Conservation (phyloP, 2,329 filamentous ascomycete genomes). For the Beauveria brongniartii region DNA sequence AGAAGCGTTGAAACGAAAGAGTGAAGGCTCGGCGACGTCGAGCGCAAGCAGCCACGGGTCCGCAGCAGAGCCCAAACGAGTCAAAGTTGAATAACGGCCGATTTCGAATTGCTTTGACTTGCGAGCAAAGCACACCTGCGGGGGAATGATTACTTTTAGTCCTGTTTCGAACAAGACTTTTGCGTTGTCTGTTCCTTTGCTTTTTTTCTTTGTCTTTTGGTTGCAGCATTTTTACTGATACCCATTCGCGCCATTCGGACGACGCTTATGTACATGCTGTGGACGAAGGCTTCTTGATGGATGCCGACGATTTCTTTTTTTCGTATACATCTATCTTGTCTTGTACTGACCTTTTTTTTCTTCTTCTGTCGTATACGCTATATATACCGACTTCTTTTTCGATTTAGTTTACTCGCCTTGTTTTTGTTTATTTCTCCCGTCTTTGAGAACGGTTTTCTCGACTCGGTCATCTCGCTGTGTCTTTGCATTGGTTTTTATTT, state of each 20-base stretch:
- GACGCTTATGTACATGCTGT: slow-evolving; percentile 10
- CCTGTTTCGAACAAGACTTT: background rate
- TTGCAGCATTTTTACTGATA: slow-evolving; percentile 6
- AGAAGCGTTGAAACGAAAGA: slow-evolving; percentile 11
- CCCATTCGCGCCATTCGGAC: slow-evolving; percentile 1
- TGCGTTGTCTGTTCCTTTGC: background rate
- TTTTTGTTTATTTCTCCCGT: too few relatives aligned
- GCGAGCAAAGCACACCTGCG: background rate
- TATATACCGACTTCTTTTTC: too few relatives aligned
- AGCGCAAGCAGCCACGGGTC: background rate
- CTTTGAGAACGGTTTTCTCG: too few relatives aligned
- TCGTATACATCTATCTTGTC: background rate
- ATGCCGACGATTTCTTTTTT: background rate
- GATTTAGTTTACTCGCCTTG: too few relatives aligned
- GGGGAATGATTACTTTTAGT: background rate
- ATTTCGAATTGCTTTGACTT: background rate
- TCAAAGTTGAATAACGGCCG: slow-evolving; percentile 11
- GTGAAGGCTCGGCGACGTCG: background rate
- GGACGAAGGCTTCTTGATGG: background rate
- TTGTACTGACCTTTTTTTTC: background rate
- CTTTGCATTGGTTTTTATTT: background rate
- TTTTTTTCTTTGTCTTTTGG: background rate
- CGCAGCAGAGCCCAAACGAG: slow-evolving; percentile 8
- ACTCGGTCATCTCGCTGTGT: too few relatives aligned
- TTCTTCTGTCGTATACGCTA: background rate